Evolutionary conservation across 257 asterid species (phyloP).

Genomic region (Scutellaria baicalensis): DNA sequence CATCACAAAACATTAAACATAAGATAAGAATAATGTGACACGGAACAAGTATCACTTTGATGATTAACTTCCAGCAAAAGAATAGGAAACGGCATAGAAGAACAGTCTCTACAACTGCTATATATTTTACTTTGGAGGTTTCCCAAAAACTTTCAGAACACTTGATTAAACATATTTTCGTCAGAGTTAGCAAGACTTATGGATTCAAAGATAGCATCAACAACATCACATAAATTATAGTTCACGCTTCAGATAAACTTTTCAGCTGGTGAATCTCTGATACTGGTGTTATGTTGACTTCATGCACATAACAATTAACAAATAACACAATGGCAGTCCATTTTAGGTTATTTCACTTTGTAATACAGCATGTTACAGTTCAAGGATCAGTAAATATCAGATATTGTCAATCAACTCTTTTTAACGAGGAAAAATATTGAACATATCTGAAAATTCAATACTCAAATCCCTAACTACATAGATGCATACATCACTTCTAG

Average conservation of each 20-base stretch:
- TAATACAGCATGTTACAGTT: not conserved
- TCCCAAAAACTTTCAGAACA: not conserved
- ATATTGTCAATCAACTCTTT: not conserved
- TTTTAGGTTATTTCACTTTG: not conserved
- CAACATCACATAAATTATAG: not conserved
- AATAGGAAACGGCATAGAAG: not conserved
- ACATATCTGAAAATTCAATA: not conserved
- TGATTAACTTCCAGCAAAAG: not conserved
- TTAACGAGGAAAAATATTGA: not conserved
- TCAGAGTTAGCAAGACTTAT: not conserved
- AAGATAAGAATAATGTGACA: not conserved
- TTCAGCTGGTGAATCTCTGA: not conserved
- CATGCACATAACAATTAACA: not conserved
- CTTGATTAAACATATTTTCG: not conserved
- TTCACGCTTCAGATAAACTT: not conserved
- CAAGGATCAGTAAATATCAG: not conserved
- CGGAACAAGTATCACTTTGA: not conserved
- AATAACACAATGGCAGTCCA: not conserved
- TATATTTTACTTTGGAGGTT: not conserved
- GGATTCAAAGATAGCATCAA: not conserved
- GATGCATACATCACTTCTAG: slow-evolving; percentile 1
- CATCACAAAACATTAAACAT: not conserved
- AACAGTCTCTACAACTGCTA: not conserved
- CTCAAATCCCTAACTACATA: not conserved
- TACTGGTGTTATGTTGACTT: slow-evolving; percentile 5